Percentiles rank a stretch among this genome's conserved stretches.
Conservation (phyloP, 805 yeast genomes). For the Diddensiella transvaalensis region DNA sequence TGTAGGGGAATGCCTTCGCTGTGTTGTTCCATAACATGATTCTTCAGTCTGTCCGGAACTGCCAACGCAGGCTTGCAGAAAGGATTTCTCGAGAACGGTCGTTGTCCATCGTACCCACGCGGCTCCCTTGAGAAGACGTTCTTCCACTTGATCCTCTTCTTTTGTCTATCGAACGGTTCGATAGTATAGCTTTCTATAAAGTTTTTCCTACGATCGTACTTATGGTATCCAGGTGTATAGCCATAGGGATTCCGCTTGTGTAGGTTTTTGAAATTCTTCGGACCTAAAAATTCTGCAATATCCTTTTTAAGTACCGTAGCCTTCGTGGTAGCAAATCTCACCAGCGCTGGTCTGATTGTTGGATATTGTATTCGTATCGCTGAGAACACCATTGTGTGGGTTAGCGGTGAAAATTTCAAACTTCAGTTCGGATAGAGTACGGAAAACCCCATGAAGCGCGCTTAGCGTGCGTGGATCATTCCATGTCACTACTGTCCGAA, state of each 20-base stretch:
- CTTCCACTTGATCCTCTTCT: conserved; percentile 28
- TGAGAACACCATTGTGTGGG: not conserved
- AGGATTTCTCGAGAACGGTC: conserved; percentile 80
- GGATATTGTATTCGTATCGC: not conserved
- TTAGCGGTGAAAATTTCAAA: not conserved
- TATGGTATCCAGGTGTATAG: conserved; percentile 75
- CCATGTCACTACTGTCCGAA: too few relatives aligned
- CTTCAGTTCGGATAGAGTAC: too few relatives aligned
- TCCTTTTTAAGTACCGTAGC: conserved; percentile 18
- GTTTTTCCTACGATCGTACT: conserved; percentile 55
- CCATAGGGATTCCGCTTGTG: conserved; percentile 72
- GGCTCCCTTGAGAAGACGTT: conserved; percentile 22
- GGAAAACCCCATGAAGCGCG: too few relatives aligned
- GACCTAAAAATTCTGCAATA: conserved; percentile 75
- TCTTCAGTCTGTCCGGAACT: conserved; percentile 57
- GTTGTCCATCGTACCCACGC: conserved; percentile 5
- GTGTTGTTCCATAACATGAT: conserved; percentile 55
- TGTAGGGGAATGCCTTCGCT: conserved; percentile 56
- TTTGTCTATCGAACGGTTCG: conserved; percentile 27
- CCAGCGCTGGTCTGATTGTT: not conserved
- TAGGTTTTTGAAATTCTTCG: conserved; percentile 78
- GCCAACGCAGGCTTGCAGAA: conserved; percentile 64
- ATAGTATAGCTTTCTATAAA: conserved; percentile 30
- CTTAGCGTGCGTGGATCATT: too few relatives aligned
- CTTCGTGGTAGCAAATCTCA: conserved; percentile 1